phyloP scores from a whole-genome alignment of 768 basidiomycete species.

The Infundibulicybe gibba region DNA sequence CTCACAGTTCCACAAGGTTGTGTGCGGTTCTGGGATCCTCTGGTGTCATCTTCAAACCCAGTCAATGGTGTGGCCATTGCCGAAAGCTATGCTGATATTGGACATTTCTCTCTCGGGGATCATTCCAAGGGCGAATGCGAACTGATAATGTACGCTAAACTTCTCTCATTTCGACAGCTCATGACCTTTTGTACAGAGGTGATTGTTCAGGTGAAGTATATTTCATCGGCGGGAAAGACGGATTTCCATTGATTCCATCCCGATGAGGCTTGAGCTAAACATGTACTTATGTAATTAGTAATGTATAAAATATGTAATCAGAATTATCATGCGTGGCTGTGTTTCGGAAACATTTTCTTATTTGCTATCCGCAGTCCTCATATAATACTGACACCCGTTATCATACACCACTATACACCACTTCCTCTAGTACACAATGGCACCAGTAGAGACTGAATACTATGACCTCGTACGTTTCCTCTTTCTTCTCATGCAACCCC shows the following conservation, averaged over 20 bases:
- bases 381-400: background rate
- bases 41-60: conserved; percentile 28
- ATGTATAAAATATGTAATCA: no score
- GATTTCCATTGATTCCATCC: no score
- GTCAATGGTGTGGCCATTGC: conserved; percentile 48
- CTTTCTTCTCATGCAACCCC: background rate
- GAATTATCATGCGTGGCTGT: no score
- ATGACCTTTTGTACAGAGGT: no score
- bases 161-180: no score
- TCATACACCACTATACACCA: conserved; percentile 5
- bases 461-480: conserved; percentile 68
- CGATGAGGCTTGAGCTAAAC: no score
- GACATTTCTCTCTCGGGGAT: conserved; percentile 58
- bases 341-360: no score
- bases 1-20: conserved; percentile 44
- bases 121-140: conserved; percentile 45
- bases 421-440: conserved; percentile 38
- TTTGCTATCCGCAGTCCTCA: background rate
- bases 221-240: no score
- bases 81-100: conserved; percentile 53
- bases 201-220: no score
- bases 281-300: no score
- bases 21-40: conserved; percentile 64
- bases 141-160: conserved; percentile 52
- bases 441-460: conserved; percentile 86